Evolutionary conservation across 805 yeast genomes (phyloP), one percentile per base, ranked within the genome.

Genomic region (Ogataea allantospora): DNA sequence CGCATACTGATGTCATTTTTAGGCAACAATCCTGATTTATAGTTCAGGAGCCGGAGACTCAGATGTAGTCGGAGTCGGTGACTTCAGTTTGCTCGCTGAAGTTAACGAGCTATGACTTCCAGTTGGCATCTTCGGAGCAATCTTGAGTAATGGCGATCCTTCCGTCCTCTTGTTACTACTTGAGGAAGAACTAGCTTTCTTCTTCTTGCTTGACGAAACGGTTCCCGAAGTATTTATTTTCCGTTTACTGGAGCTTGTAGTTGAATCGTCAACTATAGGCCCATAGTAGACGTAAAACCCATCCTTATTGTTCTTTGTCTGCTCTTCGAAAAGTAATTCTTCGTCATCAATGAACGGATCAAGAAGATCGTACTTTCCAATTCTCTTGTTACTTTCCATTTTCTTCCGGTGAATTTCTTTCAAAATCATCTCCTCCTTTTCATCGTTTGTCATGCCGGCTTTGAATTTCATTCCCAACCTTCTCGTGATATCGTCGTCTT

Each of bases 321-420:
- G 95, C 59, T 89, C 96, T 62, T 93, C 99, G 84, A 93, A 84
- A 40, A 78, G 75, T 50, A 88, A 67, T 62, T 93, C 99, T 11
- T 87, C 76, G 62, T 93, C 99, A 64, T 93, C 99, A 42, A 93
- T 93, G 55, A 93, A 93, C 2, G 98, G 99, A 61, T 93, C 99
- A 43, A 85, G 80, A 33, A 77, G 70, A 58, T 93, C 99, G 62
- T 93, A 93, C 55, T 86, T 88, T 2, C 96, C 96, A 23, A 88
- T 87, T 47, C 84, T 77, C 36, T 88, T 75, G 53, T 83, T 83
- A 55, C 43, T 71, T 62, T 49, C 71, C 64, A 55, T 74, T 67
- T 55, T 70, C 62, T 57, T 62, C 25, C 60, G 42, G 32, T 60
- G 63, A 13, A 60, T 43, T 27, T 60, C 64, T 25, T 51, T 50